phyloP scores from a whole-genome alignment of 2,329 filamentous ascomycete species.

The Aspergillus quadricinctus region DNA sequence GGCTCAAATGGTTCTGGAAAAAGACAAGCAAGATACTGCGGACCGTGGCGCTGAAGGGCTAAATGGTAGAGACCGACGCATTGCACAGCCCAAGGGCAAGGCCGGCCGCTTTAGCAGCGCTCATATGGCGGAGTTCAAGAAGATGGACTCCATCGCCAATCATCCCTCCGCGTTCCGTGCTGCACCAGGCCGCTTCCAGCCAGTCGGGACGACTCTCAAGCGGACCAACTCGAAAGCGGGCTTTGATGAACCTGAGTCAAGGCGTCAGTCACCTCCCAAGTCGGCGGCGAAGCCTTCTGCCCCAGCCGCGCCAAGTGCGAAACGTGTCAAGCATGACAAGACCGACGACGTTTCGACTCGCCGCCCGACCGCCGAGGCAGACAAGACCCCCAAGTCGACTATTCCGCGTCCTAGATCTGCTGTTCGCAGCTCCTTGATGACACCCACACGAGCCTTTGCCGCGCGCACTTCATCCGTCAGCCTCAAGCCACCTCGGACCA shows the following conservation, averaged over 20 bases:
- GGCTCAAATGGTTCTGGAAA: constrained; percentile 60
- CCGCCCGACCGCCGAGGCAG: constrained; percentile 36
- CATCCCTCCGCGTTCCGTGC: constrained; percentile 71
- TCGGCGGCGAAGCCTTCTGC: constrained; percentile 25
- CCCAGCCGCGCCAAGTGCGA: constrained; percentile 49
- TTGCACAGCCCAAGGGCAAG: constrained; percentile 76
- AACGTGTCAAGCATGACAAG: constrained; percentile 65
- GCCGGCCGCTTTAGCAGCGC: constrained; percentile 74
- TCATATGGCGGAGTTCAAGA: constrained; percentile 86
- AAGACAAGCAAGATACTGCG: constrained; percentile 51
- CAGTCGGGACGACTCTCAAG: constrained; percentile 44
- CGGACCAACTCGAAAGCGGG: constrained; percentile 58
- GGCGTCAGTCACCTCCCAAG: constrained; percentile 35
- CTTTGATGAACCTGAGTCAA: constrained; percentile 55
- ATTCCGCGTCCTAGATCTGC: constrained; percentile 40
- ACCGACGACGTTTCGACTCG: constrained; percentile 66
- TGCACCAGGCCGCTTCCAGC: constrained; percentile 41
- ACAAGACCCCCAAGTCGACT: constrained; percentile 20
- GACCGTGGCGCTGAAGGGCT: constrained; percentile 42
- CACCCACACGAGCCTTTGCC: constrained; percentile 72
- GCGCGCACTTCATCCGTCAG: constrained; percentile 52
- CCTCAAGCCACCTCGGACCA: constrained; percentile 51
- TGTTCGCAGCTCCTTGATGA: constrained; percentile 58
- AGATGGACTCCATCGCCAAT: constrained; percentile 93
- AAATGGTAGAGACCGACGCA: constrained; percentile 56